Conservation (phyloP, 306 rosid species). For the Pachyrhizus erosus region DNA sequence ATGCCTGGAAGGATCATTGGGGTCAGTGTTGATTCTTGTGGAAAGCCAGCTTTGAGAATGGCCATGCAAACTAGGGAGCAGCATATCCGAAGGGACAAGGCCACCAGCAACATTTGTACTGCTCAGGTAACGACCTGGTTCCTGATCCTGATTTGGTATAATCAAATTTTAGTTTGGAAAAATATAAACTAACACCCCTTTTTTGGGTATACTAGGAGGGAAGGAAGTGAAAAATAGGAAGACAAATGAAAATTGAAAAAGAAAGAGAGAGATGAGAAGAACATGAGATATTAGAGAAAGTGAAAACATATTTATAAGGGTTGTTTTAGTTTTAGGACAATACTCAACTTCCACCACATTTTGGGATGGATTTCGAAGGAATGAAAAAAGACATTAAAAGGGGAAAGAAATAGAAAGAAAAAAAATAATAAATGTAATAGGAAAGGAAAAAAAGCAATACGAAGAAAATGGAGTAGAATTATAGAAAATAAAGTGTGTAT, state of each 20-base stretch:
- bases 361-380: not conserved
- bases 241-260: too few species aligned
- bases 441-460: not conserved
- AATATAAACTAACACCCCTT: not conserved
- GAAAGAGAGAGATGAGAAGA: not conserved
- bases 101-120: conserved; percentile 98
- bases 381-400: not conserved
- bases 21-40: conserved; percentile 90
- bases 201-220: too few species aligned
- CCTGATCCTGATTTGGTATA: not conserved
- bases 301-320: not conserved
- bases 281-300: not conserved
- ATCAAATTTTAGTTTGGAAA: not conserved
- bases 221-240: too few species aligned
- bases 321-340: not conserved
- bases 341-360: not conserved
- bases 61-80: conserved; percentile 99
- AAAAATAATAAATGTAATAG: not conserved
- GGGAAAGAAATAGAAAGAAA: too few species aligned
- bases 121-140: conserved; percentile 73
- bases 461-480: not conserved
- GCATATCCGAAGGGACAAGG: conserved; percentile 97
- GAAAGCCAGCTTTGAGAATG: conserved; percentile 90
- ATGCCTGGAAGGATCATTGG: conserved; percentile 99
- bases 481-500: not conserved